Base-by-base conservation (phyloP, 2,329 filamentous ascomycete genomes). In the Exophiala xenobiotica region DNA sequence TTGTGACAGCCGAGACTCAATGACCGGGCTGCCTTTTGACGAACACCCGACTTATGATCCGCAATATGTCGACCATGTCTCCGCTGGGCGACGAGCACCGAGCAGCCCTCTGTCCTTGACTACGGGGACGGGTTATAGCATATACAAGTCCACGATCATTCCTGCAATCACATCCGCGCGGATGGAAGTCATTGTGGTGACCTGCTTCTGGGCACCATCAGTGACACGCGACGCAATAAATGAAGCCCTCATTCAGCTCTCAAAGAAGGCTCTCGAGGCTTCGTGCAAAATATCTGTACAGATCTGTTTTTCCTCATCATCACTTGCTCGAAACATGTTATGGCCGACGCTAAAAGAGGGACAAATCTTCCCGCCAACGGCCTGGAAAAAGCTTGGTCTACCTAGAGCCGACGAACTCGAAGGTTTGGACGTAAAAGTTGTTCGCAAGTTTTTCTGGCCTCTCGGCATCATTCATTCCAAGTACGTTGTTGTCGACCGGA, bases 391-490 rank as follows among this genome's bases (percentile, higher is more conserved):
- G 49, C 73, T 93, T 1, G 86, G 86, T 0, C 72, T 93, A 3
- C 87, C 87, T 0, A 64, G 73, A 1, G 71, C 76, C 3, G 69
- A 74, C 5, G 73, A 78, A 26, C 72, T 81, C 3, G 75, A 70
- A 0, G 81, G 81, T 2, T 77, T 95, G 14, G 79, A 90, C 46
- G 64, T 95, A 26, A 73, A 77, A 0, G 80, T 90, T 49, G 91
- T 90, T 72, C 89, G 83, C 56, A 74, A 92, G 6, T 95, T 95
- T 68, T 82, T 92, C 56, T 74, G 84, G 2, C 89, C 89, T 0
- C 83, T 93, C 53, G 89, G 87, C 62, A 85, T 95, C n/a, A 87
- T 93, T 82, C 89, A 95, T 64, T 86, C 88, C 0, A 95, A 95
- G 63, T 92, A 88, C 60, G 76, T 92, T 29, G 76, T 93, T 11